Evolutionary conservation across 2,329 filamentous ascomycete genomes (phyloP).

Genomic region (Tolypocladium paradoxum): DNA sequence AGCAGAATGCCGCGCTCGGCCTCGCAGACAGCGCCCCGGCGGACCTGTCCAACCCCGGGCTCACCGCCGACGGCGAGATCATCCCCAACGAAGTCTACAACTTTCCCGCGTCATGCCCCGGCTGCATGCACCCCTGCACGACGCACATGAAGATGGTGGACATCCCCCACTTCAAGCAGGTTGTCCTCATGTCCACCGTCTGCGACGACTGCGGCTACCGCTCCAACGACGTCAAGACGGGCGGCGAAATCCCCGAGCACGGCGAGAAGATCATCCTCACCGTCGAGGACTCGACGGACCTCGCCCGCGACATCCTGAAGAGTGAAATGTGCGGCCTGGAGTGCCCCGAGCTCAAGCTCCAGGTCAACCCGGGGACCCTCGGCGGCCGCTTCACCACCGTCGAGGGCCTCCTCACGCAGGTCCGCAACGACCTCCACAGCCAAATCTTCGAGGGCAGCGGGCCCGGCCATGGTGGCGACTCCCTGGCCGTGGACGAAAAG

Average conservation of each 20-base stretch:
- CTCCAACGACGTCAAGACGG: slow-evolving; percentile 95
- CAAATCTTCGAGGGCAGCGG: slow-evolving; percentile 77
- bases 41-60: slow-evolving; percentile 38
- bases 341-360: slow-evolving; percentile 77
- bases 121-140: slow-evolving; percentile 73
- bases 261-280: slow-evolving; percentile 74
- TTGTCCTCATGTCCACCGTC: slow-evolving; percentile 88
- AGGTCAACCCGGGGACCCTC: slow-evolving; percentile 85
- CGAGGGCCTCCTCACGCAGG: slow-evolving; percentile 84
- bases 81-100: slow-evolving; percentile 86
- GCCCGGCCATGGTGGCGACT: slow-evolving; percentile 59
- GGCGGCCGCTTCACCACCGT: slow-evolving; percentile 95
- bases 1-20: slow-evolving; percentile 80
- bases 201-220: slow-evolving; percentile 90
- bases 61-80: slow-evolving; percentile 60
- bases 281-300: slow-evolving; percentile 59
- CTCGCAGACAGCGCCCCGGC: slow-evolving; percentile 54
- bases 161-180: slow-evolving; percentile 96
- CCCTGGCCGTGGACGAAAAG: slow-evolving; percentile 55
- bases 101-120: slow-evolving; percentile 85
- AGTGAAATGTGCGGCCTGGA: slow-evolving; percentile 82
- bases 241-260: slow-evolving; percentile 77
- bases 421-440: slow-evolving; percentile 76
- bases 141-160: slow-evolving; percentile 99
- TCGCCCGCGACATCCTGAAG: slow-evolving; percentile 90